phyloP scores from a whole-genome alignment of 768 basidiomycete genomes.

The Porpolomopsis calyptriformis region DNA sequence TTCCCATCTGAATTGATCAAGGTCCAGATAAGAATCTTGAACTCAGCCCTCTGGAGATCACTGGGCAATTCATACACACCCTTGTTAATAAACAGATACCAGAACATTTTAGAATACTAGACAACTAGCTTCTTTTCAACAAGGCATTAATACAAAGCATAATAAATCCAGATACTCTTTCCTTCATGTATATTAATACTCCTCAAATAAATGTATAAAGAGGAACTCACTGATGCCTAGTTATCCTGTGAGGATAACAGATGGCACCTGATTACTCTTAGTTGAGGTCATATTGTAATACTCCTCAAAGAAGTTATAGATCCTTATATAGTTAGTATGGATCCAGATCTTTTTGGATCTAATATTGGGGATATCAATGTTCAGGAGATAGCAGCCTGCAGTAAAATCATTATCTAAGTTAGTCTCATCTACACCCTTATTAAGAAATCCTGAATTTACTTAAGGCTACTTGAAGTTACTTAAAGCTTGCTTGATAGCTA shows the following conservation, averaged over 20 bases:
- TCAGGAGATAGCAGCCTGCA: slow-evolving; percentile 7
- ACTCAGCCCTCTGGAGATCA: slow-evolving; percentile 14
- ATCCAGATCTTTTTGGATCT: slow-evolving; percentile 2
- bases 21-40: slow-evolving; percentile 12
- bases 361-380: slow-evolving; percentile 2
- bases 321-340: slow-evolving; percentile 7
- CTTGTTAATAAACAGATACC: slow-evolving; percentile 15
- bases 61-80: slow-evolving; percentile 12
- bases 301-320: slow-evolving; percentile 4
- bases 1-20: slow-evolving; percentile 13
- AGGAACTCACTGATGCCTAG: slow-evolving; percentile 12
- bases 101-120: slow-evolving; percentile 4
- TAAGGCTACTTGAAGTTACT: no score
- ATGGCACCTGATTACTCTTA: slow-evolving; percentile 1
- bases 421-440: background rate
- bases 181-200: slow-evolving; percentile 8
- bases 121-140: slow-evolving; percentile 13
- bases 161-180: slow-evolving; percentile 12
- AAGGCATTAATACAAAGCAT: slow-evolving; percentile 11
- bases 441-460: no score
- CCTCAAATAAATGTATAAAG: background rate
- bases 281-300: background rate
- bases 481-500: no score
- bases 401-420: slow-evolving; percentile 6
- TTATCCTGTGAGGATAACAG: slow-evolving; percentile 9